Percentiles rank a stretch among this genome's conserved stretches.
Evolutionary conservation across 2,329 filamentous ascomycete species (phyloP).

Genomic region (Rachicladosporium sp.): DNA sequence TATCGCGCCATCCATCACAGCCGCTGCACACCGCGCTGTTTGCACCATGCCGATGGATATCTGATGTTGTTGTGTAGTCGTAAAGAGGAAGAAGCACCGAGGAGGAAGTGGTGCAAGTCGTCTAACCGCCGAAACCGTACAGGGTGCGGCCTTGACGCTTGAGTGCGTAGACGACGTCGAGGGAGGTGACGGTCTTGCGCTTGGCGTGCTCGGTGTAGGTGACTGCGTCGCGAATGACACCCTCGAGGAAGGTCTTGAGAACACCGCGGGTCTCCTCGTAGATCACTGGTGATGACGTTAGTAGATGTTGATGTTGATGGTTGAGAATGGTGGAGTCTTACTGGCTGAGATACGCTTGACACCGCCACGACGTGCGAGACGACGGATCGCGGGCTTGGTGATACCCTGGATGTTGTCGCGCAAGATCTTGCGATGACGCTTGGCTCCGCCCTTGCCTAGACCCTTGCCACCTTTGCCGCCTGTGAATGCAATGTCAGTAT

Average conservation of each 20-base stretch:
- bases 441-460: conserved; percentile 95
- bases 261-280: conserved; percentile 75
- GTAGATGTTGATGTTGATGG: too few relatives aligned
- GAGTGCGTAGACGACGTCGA: conserved; percentile 51
- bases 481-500: conserved; percentile 17
- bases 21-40: conserved; percentile 10
- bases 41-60: conserved; percentile 24
- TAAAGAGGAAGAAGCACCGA: conserved; percentile 8
- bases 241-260: conserved; percentile 73
- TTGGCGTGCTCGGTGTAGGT: conserved; percentile 77
- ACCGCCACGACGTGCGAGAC: conserved; percentile 98
- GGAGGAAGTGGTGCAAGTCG: conserved; percentile 12
- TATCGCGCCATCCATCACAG: too few relatives aligned
- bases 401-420: conserved; percentile 99
- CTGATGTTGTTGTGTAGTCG: conserved; percentile 10
- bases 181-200: conserved; percentile 57
- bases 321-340: conserved; percentile 17
- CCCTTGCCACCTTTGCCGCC: conserved; percentile 95
- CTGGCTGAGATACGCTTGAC: conserved; percentile 98
- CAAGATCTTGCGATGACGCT: conserved; percentile 98
- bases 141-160: conserved; percentile 54
- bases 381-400: conserved; percentile 94
- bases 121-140: conserved; percentile 56
- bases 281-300: conserved; percentile 39
- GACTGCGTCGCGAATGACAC: conserved; percentile 67